Base-by-base conservation (phyloP, 768 basidiomycete species). In the Tulasnella sp. region DNA sequence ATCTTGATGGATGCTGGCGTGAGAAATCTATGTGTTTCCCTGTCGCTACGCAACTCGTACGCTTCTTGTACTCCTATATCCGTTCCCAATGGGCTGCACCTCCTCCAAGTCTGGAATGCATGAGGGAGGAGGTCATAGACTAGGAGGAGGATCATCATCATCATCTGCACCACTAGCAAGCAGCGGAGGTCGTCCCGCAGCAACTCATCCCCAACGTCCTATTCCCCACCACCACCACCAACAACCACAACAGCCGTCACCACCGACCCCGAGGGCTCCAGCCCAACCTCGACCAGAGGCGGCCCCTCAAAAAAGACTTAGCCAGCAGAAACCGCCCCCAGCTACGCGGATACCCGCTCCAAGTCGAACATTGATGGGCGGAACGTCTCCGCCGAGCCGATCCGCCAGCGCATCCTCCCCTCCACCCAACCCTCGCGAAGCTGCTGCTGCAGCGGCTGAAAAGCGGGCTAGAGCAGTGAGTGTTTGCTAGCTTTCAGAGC, bases 71-170 rank as follows among this genome's bases (percentile, higher is more conserved):
- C 3, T 41, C 51, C 51, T 38, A 7, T 38, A 4, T 24, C 29
- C 3, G 1, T 17, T 2, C 51, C 22, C 12, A 2, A 59, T 59
- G 57, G 57, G 57, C 19, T 17, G 25, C 9, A 17, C 49, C 19
- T 59, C 44, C 29, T 59, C 57, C 17, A 59, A 59, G 49, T 4
- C 55, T 19, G 57, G 41, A n/a, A 59, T 46, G 49, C 57, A 59
- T n/a, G n/a, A n/a, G 46, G 30, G 27, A 15, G 57, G 46, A 25
- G 57, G 57, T 15, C 57, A 49, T 19, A 25, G 5, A 21, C 25
- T 52, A 22, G n/a, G n/a, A n/a, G n/a, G n/a, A n/a, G n/a, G n/a
- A n/a, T n/a, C n/a, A 4, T 25, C 25, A 8, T 52, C 50, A 30
- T 21, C 34, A n/a, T 34, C 50, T 5, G 34, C 34, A 38, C 34